Conservation (phyloP, 1,139 yeast genomes). For the Saccharomycopsis hybrid region DNA sequence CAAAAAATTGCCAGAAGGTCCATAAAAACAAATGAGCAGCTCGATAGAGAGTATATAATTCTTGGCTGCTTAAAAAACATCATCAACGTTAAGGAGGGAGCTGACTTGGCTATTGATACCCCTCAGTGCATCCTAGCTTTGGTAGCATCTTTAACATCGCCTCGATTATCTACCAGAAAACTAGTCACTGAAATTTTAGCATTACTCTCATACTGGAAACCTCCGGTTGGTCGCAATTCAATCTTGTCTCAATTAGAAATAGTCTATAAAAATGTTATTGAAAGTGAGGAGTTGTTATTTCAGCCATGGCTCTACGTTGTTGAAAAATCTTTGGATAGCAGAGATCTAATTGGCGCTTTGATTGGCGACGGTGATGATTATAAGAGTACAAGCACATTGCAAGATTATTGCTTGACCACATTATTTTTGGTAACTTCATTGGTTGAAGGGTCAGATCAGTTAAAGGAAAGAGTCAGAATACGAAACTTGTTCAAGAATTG, state of each 20-base stretch:
- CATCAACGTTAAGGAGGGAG: slow-evolving; percentile 41
- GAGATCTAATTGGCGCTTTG: slow-evolving; percentile 62
- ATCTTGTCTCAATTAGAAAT: slow-evolving; percentile 56
- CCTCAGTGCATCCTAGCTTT: slow-evolving; percentile 40
- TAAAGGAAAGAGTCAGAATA: slow-evolving; percentile 53
- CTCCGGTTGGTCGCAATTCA: slow-evolving; percentile 46
- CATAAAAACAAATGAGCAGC: slow-evolving; percentile 21
- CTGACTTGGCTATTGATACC: slow-evolving; percentile 39
- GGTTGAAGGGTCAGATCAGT: slow-evolving; percentile 51
- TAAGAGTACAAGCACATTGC: slow-evolving; percentile 47
- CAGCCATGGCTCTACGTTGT: slow-evolving; percentile 67
- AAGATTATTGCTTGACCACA: slow-evolving; percentile 66
- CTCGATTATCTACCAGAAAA: slow-evolving; percentile 55
- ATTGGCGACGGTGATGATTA: slow-evolving; percentile 49
- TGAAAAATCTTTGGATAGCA: slow-evolving; percentile 56
- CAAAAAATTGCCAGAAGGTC: slow-evolving; percentile 14
- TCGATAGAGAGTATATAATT: slow-evolving; percentile 44
- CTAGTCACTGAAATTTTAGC: slow-evolving; percentile 62
- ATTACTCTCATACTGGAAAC: slow-evolving; percentile 37
- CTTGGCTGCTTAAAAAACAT: slow-evolving; percentile 47
- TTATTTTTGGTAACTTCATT: slow-evolving; percentile 61
- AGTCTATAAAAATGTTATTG: slow-evolving; percentile 26
- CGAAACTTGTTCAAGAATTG: slow-evolving; percentile 59
- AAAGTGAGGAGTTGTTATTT: slow-evolving; percentile 30
- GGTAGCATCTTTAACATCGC: slow-evolving; percentile 41